Percentiles rank a stretch among this genome's conserved stretches.
phyloP scores from a whole-genome alignment of 1,284 basidiomycete genomes.

The Austropuccinia psidii region DNA sequence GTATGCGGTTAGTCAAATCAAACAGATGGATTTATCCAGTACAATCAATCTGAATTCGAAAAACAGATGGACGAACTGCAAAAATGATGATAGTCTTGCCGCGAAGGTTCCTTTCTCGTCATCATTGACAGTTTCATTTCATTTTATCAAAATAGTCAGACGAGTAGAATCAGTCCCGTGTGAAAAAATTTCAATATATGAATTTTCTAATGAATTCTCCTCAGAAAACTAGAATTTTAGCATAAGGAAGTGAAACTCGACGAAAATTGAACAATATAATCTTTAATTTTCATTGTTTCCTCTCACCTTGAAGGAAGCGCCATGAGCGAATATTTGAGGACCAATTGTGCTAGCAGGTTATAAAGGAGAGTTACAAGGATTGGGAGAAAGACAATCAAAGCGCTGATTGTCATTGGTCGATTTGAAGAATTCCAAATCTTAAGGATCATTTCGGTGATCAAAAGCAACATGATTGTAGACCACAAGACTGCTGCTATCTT shows the following conservation, averaged over 20 bases:
- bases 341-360: neutral
- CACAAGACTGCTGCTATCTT: too few species aligned
- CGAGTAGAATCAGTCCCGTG: neutral
- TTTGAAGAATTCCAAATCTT: neutral
- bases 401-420: neutral
- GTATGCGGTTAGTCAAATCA: neutral
- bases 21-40: neutral
- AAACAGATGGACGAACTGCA: neutral
- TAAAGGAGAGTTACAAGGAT: neutral
- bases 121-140: neutral
- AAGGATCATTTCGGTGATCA: neutral
- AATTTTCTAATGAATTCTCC: too few species aligned
- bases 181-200: neutral
- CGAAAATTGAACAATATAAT: too few species aligned
- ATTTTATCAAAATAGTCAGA: neutral
- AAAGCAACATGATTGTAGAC: neutral
- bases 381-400: neutral
- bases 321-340: neutral
- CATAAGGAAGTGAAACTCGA: too few species aligned
- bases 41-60: neutral
- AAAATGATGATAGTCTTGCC: slow-evolving; percentile 19
- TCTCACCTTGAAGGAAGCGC: neutral
- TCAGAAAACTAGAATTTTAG: too few species aligned
- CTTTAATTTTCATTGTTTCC: too few species aligned
- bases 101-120: neutral